phyloP scores from a whole-genome alignment of 2,329 filamentous ascomycete species.

The Penicillium capsulatum region DNA sequence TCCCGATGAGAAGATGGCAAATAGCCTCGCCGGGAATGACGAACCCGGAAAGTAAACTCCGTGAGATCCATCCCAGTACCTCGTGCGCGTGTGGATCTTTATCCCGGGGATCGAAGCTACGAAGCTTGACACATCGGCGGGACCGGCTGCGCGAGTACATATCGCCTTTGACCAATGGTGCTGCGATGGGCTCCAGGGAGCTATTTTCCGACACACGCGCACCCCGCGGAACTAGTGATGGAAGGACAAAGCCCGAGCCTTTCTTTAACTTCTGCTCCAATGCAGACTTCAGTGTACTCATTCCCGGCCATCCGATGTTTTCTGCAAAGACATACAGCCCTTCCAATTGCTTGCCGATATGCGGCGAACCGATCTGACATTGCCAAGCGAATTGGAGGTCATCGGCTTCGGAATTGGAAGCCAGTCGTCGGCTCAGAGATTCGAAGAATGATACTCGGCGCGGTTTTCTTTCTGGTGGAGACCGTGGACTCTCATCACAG shows the following conservation, averaged over 20 bases:
- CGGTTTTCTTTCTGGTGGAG: constrained; percentile 8
- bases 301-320: constrained; percentile 48
- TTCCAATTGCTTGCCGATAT: constrained; percentile 43
- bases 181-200: constrained; percentile 3
- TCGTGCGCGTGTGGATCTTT: constrained; percentile 22
- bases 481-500: constrained; percentile 14
- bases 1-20: constrained; percentile 53
- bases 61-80: constrained; percentile 52
- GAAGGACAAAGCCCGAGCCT: constrained; percentile 9
- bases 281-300: constrained; percentile 36
- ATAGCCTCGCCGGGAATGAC: constrained; percentile 53
- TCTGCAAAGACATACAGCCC: constrained; percentile 51
- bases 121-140: constrained; percentile 29
- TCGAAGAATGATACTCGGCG: constrained; percentile 25
- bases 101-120: constrained; percentile 10
- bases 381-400: constrained; percentile 30
- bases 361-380: constrained; percentile 35
- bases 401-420: constrained; percentile 5
- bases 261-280: constrained; percentile 37
- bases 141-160: constrained; percentile 31
- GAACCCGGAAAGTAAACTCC: constrained; percentile 53
- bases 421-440: constrained; percentile 19
- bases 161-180: constrained; percentile 19
- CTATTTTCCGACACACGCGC: constrained; percentile 5
- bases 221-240: constrained; percentile 9